phyloP scores from a whole-genome alignment of 2,329 filamentous ascomycete genomes.

The Gaeumannomyces tritici region DNA sequence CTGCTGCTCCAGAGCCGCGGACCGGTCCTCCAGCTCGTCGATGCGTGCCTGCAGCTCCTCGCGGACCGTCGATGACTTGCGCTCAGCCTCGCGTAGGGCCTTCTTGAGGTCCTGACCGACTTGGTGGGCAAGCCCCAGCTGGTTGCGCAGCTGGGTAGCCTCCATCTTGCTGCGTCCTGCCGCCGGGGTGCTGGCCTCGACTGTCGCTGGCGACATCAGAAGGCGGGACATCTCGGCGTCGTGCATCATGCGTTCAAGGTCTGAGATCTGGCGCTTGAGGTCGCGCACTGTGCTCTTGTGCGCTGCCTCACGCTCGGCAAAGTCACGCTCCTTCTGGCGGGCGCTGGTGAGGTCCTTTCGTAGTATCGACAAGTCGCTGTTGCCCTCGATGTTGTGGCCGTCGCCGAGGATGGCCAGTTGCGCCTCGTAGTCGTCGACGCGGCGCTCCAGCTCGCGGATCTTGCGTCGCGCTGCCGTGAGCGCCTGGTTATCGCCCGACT shows the following conservation, averaged over 20 bases:
- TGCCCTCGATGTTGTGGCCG: slow-evolving; percentile 27
- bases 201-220: slow-evolving; percentile 29
- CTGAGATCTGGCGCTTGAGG: slow-evolving; percentile 54
- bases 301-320: slow-evolving; percentile 54
- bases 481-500: slow-evolving; percentile 41
- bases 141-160: slow-evolving; percentile 46
- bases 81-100: slow-evolving; percentile 40
- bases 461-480: slow-evolving; percentile 50
- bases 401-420: slow-evolving; percentile 21
- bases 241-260: slow-evolving; percentile 59
- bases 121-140: slow-evolving; percentile 51
- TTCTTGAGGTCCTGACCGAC: slow-evolving; percentile 44
- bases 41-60: slow-evolving; percentile 45
- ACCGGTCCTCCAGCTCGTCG: slow-evolving; percentile 48
- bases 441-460: slow-evolving; percentile 54
- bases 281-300: slow-evolving; percentile 53
- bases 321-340: slow-evolving; percentile 56
- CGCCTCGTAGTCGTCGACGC: slow-evolving; percentile 44
- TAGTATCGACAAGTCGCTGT: slow-evolving; percentile 48
- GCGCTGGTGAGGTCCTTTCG: slow-evolving; percentile 54
- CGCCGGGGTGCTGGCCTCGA: slow-evolving; percentile 35
- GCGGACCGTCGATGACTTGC: slow-evolving; percentile 27
- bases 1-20: slow-evolving; percentile 46
- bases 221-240: slow-evolving; percentile 49
- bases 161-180: slow-evolving; percentile 39